phyloP scores from a whole-genome alignment of 306 rosid genomes.

The Ochetophila trinervis region DNA sequence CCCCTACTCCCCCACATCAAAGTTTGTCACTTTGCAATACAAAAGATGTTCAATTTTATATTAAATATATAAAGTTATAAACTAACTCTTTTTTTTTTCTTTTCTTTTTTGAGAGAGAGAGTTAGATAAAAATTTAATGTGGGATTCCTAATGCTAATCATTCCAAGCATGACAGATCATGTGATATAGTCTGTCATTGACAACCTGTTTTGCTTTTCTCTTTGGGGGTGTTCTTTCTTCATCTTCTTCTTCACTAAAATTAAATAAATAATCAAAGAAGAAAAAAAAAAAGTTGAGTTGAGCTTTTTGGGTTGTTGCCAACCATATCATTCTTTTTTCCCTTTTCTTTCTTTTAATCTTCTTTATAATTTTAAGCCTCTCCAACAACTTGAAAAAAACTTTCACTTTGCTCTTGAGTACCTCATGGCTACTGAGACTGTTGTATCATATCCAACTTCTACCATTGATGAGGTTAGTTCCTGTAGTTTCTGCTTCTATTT shows the following conservation, averaged over 20 bases:
- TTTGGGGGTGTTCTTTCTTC: slow-evolving; percentile 20
- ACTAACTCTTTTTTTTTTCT: too few relatives aligned
- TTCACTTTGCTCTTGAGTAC: slow-evolving; percentile 25
- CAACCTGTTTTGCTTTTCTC: slow-evolving; percentile 44
- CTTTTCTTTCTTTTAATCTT: slow-evolving; percentile 4
- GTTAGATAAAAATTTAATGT: slow-evolving; percentile 30
- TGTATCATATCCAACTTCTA: slow-evolving; percentile 41
- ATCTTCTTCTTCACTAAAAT: slow-evolving; percentile 22
- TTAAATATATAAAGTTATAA: background rate
- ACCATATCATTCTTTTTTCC: slow-evolving; percentile 48
- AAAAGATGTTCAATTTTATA: slow-evolving; percentile 35
- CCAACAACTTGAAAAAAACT: slow-evolving; percentile 14
- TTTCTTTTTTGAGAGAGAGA: background rate
- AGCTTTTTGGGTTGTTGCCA: slow-evolving; percentile 57
- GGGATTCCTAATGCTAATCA: slow-evolving; percentile 46
- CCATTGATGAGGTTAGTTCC: slow-evolving; percentile 49
- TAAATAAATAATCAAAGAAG: background rate
- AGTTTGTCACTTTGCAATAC: slow-evolving; percentile 49
- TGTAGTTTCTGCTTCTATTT: background rate
- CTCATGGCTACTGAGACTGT: slow-evolving; percentile 52
- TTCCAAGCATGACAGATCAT: slow-evolving; percentile 58
- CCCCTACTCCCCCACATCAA: slow-evolving; percentile 39
- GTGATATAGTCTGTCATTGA: slow-evolving; percentile 61
- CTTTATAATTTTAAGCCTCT: slow-evolving; percentile 11
- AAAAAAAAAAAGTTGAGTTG: slow-evolving; percentile 6